Evolutionary conservation across 352 stramenopile species (phyloP).

Genomic region (Ophiocytium majus): DNA sequence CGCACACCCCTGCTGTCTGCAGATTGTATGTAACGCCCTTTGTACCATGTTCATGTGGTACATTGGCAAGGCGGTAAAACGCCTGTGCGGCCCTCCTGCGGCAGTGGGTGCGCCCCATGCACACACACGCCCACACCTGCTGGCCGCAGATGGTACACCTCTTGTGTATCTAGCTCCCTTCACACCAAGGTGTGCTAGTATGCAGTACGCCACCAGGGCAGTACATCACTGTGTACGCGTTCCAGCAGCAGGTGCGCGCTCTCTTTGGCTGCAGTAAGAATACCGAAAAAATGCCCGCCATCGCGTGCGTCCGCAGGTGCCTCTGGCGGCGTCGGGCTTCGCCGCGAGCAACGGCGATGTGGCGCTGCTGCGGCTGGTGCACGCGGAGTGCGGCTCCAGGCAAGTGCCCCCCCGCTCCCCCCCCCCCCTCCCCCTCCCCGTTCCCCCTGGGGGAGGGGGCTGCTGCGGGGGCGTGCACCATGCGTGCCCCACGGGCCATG

Average conservation of each 20-base stretch:
- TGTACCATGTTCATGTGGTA: too few relatives aligned
- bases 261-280: neutral
- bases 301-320: conserved; percentile 36
- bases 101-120: too few relatives aligned
- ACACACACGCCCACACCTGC: too few relatives aligned
- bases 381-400: conserved; percentile 33
- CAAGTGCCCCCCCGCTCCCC: neutral
- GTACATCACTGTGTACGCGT: conserved; percentile 32
- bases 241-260: neutral
- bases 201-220: too few relatives aligned
- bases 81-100: too few relatives aligned
- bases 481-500: neutral
- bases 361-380: conserved; percentile 37
- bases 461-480: neutral
- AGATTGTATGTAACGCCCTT: too few relatives aligned
- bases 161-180: too few relatives aligned
- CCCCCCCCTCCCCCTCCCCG: too few relatives aligned
- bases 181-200: too few relatives aligned
- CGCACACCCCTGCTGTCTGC: too few relatives aligned
- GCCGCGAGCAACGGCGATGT: conserved; percentile 43
- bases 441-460: neutral
- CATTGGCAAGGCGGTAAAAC: too few relatives aligned
- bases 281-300: neutral
- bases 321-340: conserved; percentile 37
- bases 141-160: too few relatives aligned